These are phyloP conservation scores for Fusarium equiseti DNA, from an alignment of 2,329 filamentous ascomycete species.

Conservation along the genomic window DNA sequence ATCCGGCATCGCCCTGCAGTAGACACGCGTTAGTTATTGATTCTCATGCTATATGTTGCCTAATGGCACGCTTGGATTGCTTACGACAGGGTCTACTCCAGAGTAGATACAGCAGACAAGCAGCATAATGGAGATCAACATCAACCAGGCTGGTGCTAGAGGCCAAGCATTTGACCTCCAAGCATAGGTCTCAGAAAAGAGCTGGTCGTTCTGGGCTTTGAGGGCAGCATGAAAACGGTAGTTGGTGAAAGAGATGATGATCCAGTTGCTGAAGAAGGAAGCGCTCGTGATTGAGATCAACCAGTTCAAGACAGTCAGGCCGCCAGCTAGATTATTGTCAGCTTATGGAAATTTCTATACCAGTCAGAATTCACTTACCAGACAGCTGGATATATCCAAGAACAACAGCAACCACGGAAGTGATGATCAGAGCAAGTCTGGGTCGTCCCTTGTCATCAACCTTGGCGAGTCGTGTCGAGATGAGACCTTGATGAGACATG, in stretches of 20 bases:
- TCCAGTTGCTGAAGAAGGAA: slow-evolving; percentile 39
- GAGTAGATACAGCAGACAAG: slow-evolving; percentile 24
- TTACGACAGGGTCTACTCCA: slow-evolving; percentile 20
- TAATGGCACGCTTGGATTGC: not conserved
- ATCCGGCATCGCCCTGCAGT: slow-evolving; percentile 5
- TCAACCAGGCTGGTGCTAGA: slow-evolving; percentile 19
- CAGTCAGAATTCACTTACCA: not conserved
- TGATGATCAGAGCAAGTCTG: slow-evolving; percentile 23
- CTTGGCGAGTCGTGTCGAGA: slow-evolving; percentile 16
- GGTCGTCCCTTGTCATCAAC: slow-evolving; percentile 23
- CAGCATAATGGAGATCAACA: slow-evolving; percentile 21
- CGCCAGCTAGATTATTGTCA: slow-evolving; percentile 6
- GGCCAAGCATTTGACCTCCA: slow-evolving; percentile 29
- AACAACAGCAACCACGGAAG: not conserved
- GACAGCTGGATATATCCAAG: slow-evolving; percentile 31
- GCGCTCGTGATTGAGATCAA: slow-evolving; percentile 35
- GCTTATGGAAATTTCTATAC: fast-evolving
- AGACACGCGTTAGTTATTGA: not conserved
- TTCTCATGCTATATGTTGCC: not conserved
- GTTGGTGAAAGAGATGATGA: slow-evolving; percentile 35
- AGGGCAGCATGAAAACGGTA: slow-evolving; percentile 32
- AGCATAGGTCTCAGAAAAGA: slow-evolving; percentile 27
- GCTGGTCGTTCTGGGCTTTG: slow-evolving; percentile 27
- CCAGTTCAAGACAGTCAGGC: slow-evolving; percentile 30
- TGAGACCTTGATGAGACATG: slow-evolving; percentile 28